A percentile compares a stretch with the other conserved stretches of the same genome.
phyloP scores from a whole-genome alignment of 192 early-diverging fungal genomes.

The Coemansia sp. region DNA sequence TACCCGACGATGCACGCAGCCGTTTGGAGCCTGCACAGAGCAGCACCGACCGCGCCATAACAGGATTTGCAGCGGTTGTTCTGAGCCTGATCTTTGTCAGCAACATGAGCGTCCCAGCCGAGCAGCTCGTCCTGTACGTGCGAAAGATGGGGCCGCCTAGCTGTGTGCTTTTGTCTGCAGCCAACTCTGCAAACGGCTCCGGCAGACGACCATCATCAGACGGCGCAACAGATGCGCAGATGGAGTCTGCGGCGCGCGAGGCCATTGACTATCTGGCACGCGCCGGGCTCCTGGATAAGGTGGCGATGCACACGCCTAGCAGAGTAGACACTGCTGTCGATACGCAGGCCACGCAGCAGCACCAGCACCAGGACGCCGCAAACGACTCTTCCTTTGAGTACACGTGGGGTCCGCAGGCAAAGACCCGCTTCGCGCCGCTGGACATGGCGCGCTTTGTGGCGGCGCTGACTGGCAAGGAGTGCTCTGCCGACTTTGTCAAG shows the following conservation, averaged over 20 bases:
- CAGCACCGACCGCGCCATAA: constrained; percentile 12
- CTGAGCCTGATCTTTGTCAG: constrained; percentile 55
- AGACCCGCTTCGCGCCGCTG: constrained; percentile 37
- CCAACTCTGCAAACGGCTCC: not conserved
- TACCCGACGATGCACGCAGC: constrained; percentile 32
- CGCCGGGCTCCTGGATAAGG: constrained; percentile 39
- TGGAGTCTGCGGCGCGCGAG: constrained; percentile 37
- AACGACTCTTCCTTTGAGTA: constrained; percentile 26
- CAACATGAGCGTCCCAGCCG: constrained; percentile 49
- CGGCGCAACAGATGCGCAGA: constrained; percentile 27
- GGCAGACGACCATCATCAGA: not conserved
- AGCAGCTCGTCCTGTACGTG: constrained; percentile 49
- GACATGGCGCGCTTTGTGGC: constrained; percentile 56
- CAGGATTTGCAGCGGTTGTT: constrained; percentile 46
- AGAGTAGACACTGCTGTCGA: not conserved
- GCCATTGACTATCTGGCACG: constrained; percentile 29
- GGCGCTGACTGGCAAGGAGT: constrained; percentile 38
- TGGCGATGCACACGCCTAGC: not conserved
- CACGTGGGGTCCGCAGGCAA: constrained; percentile 50
- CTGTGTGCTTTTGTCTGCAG: constrained; percentile 5
- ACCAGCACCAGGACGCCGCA: constrained; percentile 7
- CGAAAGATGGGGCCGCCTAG: constrained; percentile 47
- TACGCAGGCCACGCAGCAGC: constrained; percentile 30
- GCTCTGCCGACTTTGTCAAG: constrained; percentile 42
- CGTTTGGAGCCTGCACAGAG: constrained; percentile 27